These are phyloP conservation scores for Sordariomycetes sp. DNA, from an alignment of 2,329 filamentous ascomycete species.

Conservation along the genomic window DNA sequence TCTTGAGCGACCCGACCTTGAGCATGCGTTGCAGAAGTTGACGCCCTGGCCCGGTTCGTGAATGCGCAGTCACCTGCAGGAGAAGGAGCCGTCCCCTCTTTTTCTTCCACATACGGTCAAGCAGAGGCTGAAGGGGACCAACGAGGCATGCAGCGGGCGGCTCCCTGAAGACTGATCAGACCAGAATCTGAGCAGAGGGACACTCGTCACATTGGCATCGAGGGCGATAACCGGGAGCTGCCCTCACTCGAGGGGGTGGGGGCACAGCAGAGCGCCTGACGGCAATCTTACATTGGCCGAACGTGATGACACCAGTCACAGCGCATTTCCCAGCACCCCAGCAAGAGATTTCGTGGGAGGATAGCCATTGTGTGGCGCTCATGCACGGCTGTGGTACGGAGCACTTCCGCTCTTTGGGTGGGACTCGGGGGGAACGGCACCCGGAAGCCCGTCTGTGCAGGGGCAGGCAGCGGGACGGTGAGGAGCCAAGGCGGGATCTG, in stretches of 20 bases:
- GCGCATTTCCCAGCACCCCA: neutral
- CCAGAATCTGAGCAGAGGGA: neutral
- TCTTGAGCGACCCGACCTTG: neutral
- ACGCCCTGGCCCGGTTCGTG: neutral
- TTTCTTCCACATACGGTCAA: neutral
- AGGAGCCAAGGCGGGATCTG: conserved; percentile 4
- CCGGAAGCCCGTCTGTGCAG: conserved; percentile 2
- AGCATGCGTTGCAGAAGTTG: neutral
- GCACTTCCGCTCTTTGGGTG: neutral
- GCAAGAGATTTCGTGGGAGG: conserved; percentile 5
- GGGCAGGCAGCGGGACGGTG: neutral
- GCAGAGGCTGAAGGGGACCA: neutral
- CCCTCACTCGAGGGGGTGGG: neutral
- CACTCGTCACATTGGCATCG: neutral
- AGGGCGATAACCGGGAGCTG: neutral
- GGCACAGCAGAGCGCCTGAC: conserved; percentile 2
- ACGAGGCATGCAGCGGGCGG: neutral
- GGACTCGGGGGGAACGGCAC: conserved; percentile 10
- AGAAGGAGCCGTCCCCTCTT: neutral
- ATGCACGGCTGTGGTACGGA: neutral
- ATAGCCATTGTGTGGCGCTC: neutral
- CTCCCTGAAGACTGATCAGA: neutral
- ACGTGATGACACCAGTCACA: conserved; percentile 7
- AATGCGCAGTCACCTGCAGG: neutral
- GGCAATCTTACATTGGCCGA: conserved; percentile 9